Evolutionary conservation across 768 basidiomycete genomes (phyloP), one percentile per base, ranked within the genome.

Genomic region (Pleurotus cornucopiae): DNA sequence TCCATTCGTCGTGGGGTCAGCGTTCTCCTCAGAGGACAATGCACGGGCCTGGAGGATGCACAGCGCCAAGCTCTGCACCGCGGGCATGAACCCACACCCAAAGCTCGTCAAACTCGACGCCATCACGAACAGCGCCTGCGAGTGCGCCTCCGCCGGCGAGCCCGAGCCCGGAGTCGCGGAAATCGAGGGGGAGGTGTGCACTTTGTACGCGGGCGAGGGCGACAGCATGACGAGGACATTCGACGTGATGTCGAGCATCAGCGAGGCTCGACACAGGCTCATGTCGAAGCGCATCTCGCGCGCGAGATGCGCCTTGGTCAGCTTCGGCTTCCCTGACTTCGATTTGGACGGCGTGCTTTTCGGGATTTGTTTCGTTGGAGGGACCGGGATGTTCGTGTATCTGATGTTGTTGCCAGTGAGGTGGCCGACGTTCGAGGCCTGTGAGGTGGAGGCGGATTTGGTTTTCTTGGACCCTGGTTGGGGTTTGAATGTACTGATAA

Each of bases 241-340:
- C 0, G 87, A 85, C 21, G 81, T 51, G 41, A 89, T 73, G 54
- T 93, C 91, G 57, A 89, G 62, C 46, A 85, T 57, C 58, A 92
- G 73, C 2, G 87, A 91, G 43, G 70, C 72, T 43, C 80, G 77
- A 23, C 86, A 73, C 39, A 92, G 68, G 2, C 73, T 64, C 5
- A 91, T 74, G 68, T 93, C 91, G 61, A 91, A 91, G 21, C 73
- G 69, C 61, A 91, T 87, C 61, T 87, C 88, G 20, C 75, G 75
- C 20, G 80, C 75, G 16, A 91, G 76, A 37, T 81, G 77, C 1
- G 71, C 68, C 49, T 77, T 77, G 23, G 84, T 81, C 4, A 79
- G 75, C 59, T 76, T 78, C 6, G 74, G 71, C 58, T 77, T 78
- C 44, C 68, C 69, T 16, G 61, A 59, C 21, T 61, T 39, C 5